phyloP scores from a whole-genome alignment of 208 protist species.

The Trypanosoma grayi region DNA sequence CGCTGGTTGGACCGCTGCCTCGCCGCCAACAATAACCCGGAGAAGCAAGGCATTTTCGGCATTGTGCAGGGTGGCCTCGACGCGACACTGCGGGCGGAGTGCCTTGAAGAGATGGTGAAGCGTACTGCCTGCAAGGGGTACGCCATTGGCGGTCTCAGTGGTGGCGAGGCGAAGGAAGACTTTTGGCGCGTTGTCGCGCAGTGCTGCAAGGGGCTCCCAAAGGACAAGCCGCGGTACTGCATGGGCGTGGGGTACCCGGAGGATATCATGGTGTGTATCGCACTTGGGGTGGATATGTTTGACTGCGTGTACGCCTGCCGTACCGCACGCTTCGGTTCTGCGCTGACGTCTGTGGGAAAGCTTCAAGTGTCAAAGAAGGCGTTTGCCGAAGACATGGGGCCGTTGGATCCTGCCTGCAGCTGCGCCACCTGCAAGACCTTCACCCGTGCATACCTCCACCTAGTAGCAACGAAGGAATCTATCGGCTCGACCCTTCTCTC shows the following conservation, averaged over 20 bases:
- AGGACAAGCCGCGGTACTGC: conserved; percentile 96
- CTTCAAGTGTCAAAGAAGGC: conserved; percentile 74
- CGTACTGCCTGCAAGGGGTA: conserved; percentile 94
- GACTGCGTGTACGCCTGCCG: conserved; percentile 99
- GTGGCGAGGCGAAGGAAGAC: conserved; percentile 97
- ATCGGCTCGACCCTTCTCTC: conserved; percentile 94
- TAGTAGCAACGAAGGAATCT: conserved; percentile 85
- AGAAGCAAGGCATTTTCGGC: conserved; percentile 98
- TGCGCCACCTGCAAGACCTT: conserved; percentile 93
- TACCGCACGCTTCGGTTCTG: conserved; percentile 96
- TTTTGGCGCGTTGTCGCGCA: conserved; percentile 95
- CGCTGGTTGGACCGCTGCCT: conserved; percentile 99
- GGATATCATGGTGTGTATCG: conserved; percentile 98
- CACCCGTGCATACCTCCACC: conserved; percentile 93
- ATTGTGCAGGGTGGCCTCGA: conserved; percentile 98
- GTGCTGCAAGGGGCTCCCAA: conserved; percentile 90
- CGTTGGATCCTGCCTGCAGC: conserved; percentile 85
- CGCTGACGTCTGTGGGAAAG: conserved; percentile 84
- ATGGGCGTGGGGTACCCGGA: conserved; percentile 99
- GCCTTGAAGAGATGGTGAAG: conserved; percentile 92
- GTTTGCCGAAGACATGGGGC: conserved; percentile 69
- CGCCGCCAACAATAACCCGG: conserved; percentile 87
- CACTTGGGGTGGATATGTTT: conserved; percentile 99
- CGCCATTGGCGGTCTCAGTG: conserved; percentile 98
- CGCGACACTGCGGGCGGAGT: conserved; percentile 82